Base-by-base conservation (phyloP, 2,329 filamentous ascomycete species). In the Sclerotinia minor region DNA sequence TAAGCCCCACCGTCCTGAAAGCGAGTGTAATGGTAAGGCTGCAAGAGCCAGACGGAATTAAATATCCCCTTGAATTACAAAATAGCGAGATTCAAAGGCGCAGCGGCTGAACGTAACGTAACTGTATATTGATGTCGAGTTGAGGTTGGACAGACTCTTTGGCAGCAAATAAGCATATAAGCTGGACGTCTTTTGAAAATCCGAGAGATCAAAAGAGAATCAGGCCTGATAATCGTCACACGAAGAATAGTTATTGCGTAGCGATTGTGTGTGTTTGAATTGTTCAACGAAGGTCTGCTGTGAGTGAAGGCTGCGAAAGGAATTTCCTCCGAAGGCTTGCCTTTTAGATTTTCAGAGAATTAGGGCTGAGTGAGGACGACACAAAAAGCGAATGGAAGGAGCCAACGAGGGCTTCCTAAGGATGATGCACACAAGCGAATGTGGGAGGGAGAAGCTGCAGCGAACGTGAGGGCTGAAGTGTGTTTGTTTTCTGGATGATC, bases 321-420 rank as follows among this genome's bases (percentile, higher is more conserved):
- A 69, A 63, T 59, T 69, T 72, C 63, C 67, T 72, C 75, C 73
- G 73, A 76, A 72, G 71, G 71, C 71, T 74, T 75, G 74, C 70
- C 71, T 63, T 67, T 61, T 64, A 55, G 61, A n/a, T 64, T 64
- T 64, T 47, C 49, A 55, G 65, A 52, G 54, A 49, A 41, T 70
- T 70, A 71, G 70, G 73, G 73, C 72, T 74, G 74, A 75, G 71
- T 71, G 69, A 71, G 68, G 68, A 68, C 68, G 70, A 74, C 71
- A 72, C 72, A 76, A 77, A 88, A 88, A 89, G 87, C 87, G 87
- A 89, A 86, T 87, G 87, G 89, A 86, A 88, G 87, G 87, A 89
- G 87, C 83, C 87, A 81, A 84, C 87, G 87, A 89, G 87, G 87
- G 87, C 86, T 89, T 89, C 87, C 87, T 67, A 84, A 77, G 67